Percentiles rank a stretch among this genome's conserved stretches.
These are phyloP conservation scores for Barnettozyma salicaria DNA, from an alignment of 805 yeast genomes.

Conservation along the genomic window DNA sequence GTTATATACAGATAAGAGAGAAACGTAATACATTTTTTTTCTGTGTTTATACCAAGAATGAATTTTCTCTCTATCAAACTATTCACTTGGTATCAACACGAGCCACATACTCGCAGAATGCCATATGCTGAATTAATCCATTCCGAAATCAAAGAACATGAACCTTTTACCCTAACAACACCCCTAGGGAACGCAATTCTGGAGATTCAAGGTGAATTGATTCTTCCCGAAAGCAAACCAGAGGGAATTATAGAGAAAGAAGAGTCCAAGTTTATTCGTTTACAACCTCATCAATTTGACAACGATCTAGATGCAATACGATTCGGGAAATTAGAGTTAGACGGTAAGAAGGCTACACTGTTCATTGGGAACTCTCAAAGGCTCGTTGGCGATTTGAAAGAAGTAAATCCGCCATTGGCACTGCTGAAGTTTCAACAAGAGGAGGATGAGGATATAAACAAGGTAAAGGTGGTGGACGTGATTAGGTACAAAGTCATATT, in stretches of 20 bases:
- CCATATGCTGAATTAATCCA: background rate
- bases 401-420: slow-evolving; percentile 60
- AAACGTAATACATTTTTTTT: too few species aligned
- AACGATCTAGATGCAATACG: slow-evolving; percentile 34
- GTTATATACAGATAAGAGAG: too few species aligned
- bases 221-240: slow-evolving; percentile 38
- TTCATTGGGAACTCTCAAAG: slow-evolving; percentile 67
- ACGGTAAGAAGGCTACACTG: slow-evolving; percentile 45
- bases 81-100: too few species aligned
- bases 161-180: slow-evolving; percentile 33
- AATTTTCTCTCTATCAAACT: too few species aligned
- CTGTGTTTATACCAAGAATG: too few species aligned
- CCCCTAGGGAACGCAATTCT: slow-evolving; percentile 53
- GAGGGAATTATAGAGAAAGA: slow-evolving; percentile 30
- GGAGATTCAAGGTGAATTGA: slow-evolving; percentile 72
- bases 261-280: slow-evolving; percentile 30
- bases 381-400: slow-evolving; percentile 53
- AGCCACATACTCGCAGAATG: background rate
- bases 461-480: slow-evolving; percentile 52
- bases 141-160: background rate
- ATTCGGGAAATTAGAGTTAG: slow-evolving; percentile 45
- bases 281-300: too few species aligned
- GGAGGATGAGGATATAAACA: slow-evolving; percentile 15
- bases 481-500: slow-evolving; percentile 55
- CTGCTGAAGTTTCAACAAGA: slow-evolving; percentile 42